Evolutionary conservation across 768 basidiomycete species (phyloP).

Genomic region (Amanita muscaria): DNA sequence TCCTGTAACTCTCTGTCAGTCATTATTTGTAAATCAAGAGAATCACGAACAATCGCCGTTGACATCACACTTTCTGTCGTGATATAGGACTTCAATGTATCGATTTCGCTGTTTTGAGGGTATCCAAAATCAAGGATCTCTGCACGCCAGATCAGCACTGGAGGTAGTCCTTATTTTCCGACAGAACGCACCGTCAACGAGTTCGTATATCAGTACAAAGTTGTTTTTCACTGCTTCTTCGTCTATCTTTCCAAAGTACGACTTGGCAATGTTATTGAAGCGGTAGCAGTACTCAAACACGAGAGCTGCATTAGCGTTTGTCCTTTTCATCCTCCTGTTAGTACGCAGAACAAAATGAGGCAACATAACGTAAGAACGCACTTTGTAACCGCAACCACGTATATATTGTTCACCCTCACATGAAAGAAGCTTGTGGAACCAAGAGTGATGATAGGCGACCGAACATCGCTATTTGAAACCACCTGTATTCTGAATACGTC

Average conservation of each 20-base stretch:
- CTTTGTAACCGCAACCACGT: slow-evolving; percentile 95
- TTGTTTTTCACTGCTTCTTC: slow-evolving; percentile 99
- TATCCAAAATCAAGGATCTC: slow-evolving; percentile 99
- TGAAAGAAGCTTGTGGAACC: slow-evolving; percentile 99
- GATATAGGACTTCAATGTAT: slow-evolving; percentile 95
- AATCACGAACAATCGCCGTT: slow-evolving; percentile 59
- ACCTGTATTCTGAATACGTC: slow-evolving; percentile 99
- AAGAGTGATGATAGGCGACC: slow-evolving; percentile 94
- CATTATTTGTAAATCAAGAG: neutral
- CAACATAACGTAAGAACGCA: slow-evolving; percentile 31
- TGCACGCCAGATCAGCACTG: slow-evolving; percentile 11
- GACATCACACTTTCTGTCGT: slow-evolving; percentile 95
- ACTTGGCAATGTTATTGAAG: slow-evolving; percentile 88
- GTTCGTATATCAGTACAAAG: slow-evolving; percentile 96
- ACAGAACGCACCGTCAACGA: slow-evolving; percentile 78
- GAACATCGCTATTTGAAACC: slow-evolving; percentile 92
- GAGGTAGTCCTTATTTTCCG: neutral
- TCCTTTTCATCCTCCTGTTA: slow-evolving; percentile 36
- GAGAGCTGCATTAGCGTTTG: slow-evolving; percentile 94
- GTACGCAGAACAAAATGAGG: neutral
- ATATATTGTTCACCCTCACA: slow-evolving; percentile 90
- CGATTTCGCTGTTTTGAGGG: slow-evolving; percentile 97
- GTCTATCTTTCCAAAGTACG: slow-evolving; percentile 97
- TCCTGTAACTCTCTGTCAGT: slow-evolving; percentile 44
- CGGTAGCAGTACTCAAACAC: slow-evolving; percentile 98